Base-by-base conservation (phyloP, 208 protist species). In the Acanthamoeba healyi region DNA sequence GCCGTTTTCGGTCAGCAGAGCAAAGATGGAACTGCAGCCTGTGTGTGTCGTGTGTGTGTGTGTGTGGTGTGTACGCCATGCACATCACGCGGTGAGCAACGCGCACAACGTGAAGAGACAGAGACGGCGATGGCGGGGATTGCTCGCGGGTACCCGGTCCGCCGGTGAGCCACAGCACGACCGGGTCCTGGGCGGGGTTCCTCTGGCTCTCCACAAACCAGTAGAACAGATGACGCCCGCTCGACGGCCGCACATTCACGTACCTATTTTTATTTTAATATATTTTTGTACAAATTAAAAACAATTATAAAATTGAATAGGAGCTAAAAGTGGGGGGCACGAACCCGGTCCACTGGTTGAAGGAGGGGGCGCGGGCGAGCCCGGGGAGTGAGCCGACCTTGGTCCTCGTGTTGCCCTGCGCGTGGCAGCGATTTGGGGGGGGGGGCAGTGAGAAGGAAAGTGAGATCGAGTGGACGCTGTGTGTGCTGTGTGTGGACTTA, bases 131-230 rank as follows among this genome's bases (percentile, higher is more conserved):
- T 22, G n/a, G 5, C 36, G 36, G n/a, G n/a, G n/a, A n/a, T n/a
- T n/a, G n/a, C n/a, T n/a, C n/a, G n/a, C n/a, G n/a, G n/a, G n/a
- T 4, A 58, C 46, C 77, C 14, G 79, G 79, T 26, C 79, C 79
- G 79, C 79, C 79, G 15, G 79, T 87, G 79, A 87, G 79, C 79
- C 79, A 87, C 79, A 87, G 49, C 46, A 87, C 79, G 7, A 87
- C 42, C 5, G 79, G 79, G 79, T 87, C 79, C 4, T 42, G 42
- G 38, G 46, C 49, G 10, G 79, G 79, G 5, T 63, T 87, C 17
- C 77, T 58, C 32, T 61, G 44, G 44, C 44, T 58, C 77, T 87
- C 77, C 44, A 87, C 77, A 61, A 87, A 87, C 77, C 77, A 87
- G 77, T 61, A 87, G 77, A 87, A 87, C 77, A 87, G 46, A 15